Base-by-base conservation (phyloP, 164 flowering plant genomes). In the Hamamelis virginiana region DNA sequence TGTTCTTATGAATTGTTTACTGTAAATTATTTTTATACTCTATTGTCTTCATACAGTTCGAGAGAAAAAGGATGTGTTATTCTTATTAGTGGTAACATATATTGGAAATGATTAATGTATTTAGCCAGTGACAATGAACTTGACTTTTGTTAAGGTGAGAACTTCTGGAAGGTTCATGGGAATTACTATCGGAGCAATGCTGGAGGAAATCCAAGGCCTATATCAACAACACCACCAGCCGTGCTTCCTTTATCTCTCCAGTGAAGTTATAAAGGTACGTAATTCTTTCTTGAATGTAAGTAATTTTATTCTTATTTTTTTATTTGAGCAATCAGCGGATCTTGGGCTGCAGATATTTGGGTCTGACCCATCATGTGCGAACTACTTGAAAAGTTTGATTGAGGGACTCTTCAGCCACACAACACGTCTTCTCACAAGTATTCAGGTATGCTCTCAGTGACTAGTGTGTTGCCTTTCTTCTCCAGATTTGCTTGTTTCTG, bases 181-280 rank as follows among this genome's bases (percentile, higher is more conserved):
- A 53, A 68, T 87, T 69, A 96, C 98, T 51, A 89, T 96, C 67
- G 99, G 98, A 76, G 96, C 85, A 26, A 93, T 96, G 83, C 83
- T 96, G 25, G 95, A 85, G 81, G 97, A 91, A 85, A 85, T 96
- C 64, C 98, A 93, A 76, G 86, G 77, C 58, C 81, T 91, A 33
- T 96, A 87, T 82, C 87, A 86, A 60, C 92, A 87, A 68, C 98
- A 96, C 74, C 95, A 86, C 67, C 99, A 96, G 67, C 91, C 99
- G 46, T 93, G 99, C 82, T 96, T 96, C 76, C 92, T 96, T 51
- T 96, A 96, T 76, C 92, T 96, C 61, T 91, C 99, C 9, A 96
- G 99, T 82, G 99, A 96, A 84, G 99, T 96, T 58, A 94, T 96
- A 69, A 96, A 96, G 96, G 99, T 91, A 67, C 33, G 62, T 61